Evolutionary conservation across 1,284 basidiomycete species (phyloP).

Genomic region (Mycosarcoma maydis): DNA sequence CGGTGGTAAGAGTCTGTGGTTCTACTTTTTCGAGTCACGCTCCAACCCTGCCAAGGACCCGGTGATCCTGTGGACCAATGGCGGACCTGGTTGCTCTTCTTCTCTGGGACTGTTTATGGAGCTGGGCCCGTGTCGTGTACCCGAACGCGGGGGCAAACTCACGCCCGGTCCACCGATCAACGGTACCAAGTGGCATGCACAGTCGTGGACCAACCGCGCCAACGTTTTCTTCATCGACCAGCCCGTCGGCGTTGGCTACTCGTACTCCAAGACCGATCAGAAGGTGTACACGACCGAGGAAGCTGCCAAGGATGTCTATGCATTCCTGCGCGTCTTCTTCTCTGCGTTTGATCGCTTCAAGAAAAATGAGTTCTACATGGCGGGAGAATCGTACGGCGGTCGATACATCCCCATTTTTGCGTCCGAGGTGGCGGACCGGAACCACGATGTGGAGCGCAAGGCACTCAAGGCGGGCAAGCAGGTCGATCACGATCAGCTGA

Average conservation of each 20-base stretch:
- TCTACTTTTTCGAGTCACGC: slow-evolving; percentile 85
- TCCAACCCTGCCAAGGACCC: slow-evolving; percentile 75
- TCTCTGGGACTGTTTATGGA: slow-evolving; percentile 74
- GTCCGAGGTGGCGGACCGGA: slow-evolving; percentile 80
- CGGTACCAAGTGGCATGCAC: slow-evolving; percentile 74
- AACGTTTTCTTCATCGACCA: slow-evolving; percentile 80
- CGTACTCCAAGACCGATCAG: slow-evolving; percentile 76
- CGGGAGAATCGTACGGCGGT: slow-evolving; percentile 70
- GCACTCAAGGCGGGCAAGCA: slow-evolving; percentile 71
- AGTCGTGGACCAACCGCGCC: slow-evolving; percentile 75
- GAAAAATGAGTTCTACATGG: slow-evolving; percentile 57
- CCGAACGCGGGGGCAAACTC: slow-evolving; percentile 26
- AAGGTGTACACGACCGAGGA: slow-evolving; percentile 63
- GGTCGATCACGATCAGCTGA: slow-evolving; percentile 68
- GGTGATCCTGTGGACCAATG: slow-evolving; percentile 68
- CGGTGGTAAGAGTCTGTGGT: slow-evolving; percentile 78
- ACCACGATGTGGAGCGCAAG: slow-evolving; percentile 70
- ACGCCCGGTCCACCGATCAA: slow-evolving; percentile 67
- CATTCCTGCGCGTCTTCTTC: slow-evolving; percentile 68
- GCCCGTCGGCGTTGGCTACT: slow-evolving; percentile 77
- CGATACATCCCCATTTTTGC: slow-evolving; percentile 86
- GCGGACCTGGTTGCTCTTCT: slow-evolving; percentile 67
- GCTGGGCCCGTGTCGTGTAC: slow-evolving; percentile 71
- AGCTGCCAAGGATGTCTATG: slow-evolving; percentile 66
- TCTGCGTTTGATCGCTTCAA: slow-evolving; percentile 62